These are phyloP conservation scores for Parascedosporium putredinis DNA, from an alignment of 2,329 filamentous ascomycete species.

Conservation along the genomic window DNA sequence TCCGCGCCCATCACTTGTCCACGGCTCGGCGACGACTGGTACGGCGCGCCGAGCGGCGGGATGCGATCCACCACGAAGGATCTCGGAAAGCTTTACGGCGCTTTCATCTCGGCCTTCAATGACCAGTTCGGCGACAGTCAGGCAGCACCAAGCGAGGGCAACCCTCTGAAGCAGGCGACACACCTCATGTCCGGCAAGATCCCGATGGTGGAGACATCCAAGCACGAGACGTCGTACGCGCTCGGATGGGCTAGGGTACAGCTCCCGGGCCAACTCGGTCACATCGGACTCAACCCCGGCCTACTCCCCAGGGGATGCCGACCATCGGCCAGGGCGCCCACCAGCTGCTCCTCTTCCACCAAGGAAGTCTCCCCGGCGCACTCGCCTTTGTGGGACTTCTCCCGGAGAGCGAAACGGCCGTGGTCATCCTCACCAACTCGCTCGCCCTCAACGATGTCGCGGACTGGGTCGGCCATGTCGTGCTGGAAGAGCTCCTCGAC, in stretches of 20 bases:
- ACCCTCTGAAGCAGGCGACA: conserved; percentile 3
- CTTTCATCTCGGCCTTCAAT: conserved; percentile 6
- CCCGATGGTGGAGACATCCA: background rate
- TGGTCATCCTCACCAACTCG: conserved; percentile 11
- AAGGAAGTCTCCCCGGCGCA: conserved; percentile 9
- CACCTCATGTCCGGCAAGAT: conserved; percentile 5
- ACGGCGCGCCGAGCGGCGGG: conserved; percentile 2
- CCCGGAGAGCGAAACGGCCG: conserved; percentile 8
- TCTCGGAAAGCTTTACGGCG: conserved; percentile 9
- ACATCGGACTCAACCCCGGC: conserved; percentile 8
- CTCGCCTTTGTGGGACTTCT: conserved; percentile 7
- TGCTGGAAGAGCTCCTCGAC: conserved; percentile 9
- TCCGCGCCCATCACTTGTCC: background rate
- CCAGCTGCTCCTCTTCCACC: conserved; percentile 8
- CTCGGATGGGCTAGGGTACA: conserved; percentile 9
- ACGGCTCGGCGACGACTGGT: background rate
- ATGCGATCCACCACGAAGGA: conserved; percentile 8
- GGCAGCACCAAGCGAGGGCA: background rate
- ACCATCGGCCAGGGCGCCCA: conserved; percentile 5
- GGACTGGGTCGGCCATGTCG: conserved; percentile 9
- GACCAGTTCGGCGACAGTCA: background rate
- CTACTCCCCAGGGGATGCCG: conserved; percentile 9
- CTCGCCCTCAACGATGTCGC: conserved; percentile 9
- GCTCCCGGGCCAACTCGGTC: conserved; percentile 8
- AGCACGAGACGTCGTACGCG: conserved; percentile 6